Conservation (phyloP, 805 yeast genomes). For the Wickerhamiella spandovensis region DNA sequence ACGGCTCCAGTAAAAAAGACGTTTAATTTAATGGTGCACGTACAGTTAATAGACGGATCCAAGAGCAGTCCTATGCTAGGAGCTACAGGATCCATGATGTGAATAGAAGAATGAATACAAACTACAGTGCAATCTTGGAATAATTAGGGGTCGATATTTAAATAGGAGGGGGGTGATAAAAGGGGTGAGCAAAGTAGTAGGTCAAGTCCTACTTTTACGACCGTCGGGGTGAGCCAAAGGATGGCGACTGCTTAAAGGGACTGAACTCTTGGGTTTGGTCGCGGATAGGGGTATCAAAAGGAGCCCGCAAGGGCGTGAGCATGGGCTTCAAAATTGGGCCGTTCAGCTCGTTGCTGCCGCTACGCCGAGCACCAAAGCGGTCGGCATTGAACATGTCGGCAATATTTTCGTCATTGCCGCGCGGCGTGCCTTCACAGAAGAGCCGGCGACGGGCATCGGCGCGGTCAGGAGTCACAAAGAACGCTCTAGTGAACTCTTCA, state of each 20-base stretch:
- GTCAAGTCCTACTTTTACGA: not conserved
- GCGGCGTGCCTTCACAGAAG: slow-evolving; percentile 1
- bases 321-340: not conserved
- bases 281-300: slow-evolving; percentile 20
- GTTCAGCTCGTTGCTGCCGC: not conserved
- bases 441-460: slow-evolving; percentile 6
- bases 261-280: slow-evolving; percentile 19
- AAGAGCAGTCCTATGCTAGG: slow-evolving; percentile 2
- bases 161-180: not conserved
- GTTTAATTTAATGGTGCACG: too few species aligned
- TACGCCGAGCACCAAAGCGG: not conserved
- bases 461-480: not conserved
- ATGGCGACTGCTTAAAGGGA: slow-evolving; percentile 13
- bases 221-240: slow-evolving; percentile 14
- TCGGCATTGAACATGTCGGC: slow-evolving; percentile 28
- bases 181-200: not conserved
- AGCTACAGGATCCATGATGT: not conserved
- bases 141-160: not conserved
- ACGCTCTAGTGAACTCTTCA: not conserved
- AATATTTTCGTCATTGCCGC: slow-evolving; percentile 2
- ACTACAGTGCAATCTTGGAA: not conserved
- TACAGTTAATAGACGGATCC: too few species aligned
- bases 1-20: not conserved
- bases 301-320: slow-evolving; percentile 17
- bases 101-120: not conserved